phyloP scores from a whole-genome alignment of 169 alveolate genomes.

The Perkinsus olseni region DNA sequence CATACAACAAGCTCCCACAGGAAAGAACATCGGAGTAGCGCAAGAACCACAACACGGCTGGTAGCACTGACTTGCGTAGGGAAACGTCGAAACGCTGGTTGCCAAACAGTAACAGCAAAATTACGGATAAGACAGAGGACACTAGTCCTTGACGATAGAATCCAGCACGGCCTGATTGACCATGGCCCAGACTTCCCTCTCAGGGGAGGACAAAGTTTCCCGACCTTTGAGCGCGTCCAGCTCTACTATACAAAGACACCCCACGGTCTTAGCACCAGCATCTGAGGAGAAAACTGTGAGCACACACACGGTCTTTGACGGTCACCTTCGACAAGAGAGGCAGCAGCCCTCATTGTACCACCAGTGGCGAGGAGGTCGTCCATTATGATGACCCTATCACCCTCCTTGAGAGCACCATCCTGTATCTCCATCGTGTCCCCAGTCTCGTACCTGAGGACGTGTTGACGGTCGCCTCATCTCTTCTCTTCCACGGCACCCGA shows the following conservation, averaged over 20 bases:
- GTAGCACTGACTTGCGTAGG: too few relatives aligned
- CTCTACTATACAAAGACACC: background rate
- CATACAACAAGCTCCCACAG: too few relatives aligned
- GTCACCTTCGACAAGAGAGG: background rate
- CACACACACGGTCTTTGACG: too few relatives aligned
- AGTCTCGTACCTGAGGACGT: too few relatives aligned
- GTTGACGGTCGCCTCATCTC: too few relatives aligned
- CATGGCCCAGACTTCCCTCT: background rate
- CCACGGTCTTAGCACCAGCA: background rate
- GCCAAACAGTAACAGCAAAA: background rate
- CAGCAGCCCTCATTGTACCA: background rate
- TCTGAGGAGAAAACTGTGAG: background rate
- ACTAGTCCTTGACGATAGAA: background rate
- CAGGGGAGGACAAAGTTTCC: background rate
- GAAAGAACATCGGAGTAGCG: too few relatives aligned
- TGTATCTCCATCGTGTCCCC: background rate
- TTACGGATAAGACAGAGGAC: background rate
- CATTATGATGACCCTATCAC: background rate
- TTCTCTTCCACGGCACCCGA: too few relatives aligned
- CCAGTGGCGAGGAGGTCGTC: background rate
- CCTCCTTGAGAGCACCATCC: background rate
- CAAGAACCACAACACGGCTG: too few relatives aligned
- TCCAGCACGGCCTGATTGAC: background rate
- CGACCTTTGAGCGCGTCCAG: background rate
- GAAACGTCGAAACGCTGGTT: too few relatives aligned